phyloP scores from a whole-genome alignment of 306 rosid genomes.

The Gastrolobium villosum region DNA sequence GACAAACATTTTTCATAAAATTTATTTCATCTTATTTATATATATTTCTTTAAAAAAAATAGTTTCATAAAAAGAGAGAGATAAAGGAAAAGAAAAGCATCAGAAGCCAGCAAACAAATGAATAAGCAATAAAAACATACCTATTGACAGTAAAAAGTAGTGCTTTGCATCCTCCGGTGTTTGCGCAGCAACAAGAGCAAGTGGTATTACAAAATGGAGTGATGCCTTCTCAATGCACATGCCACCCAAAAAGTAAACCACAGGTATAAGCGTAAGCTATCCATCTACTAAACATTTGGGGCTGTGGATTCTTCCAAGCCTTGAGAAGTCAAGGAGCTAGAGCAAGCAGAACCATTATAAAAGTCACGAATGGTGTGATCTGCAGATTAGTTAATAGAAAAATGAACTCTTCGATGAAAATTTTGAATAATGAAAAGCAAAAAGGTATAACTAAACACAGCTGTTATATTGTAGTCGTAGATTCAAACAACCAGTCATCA shows the following conservation, averaged over 20 bases:
- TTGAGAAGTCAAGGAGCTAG: constrained; percentile 88
- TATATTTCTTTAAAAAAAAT: neutral
- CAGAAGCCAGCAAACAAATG: constrained; percentile 32
- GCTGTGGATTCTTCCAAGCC: constrained; percentile 87
- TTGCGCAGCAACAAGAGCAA: constrained; percentile 72
- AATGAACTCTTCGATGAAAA: constrained; percentile 33
- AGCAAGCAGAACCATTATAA: constrained; percentile 79
- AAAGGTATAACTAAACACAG: constrained; percentile 16
- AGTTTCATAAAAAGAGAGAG: too few species aligned
- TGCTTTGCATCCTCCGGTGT: constrained; percentile 80
- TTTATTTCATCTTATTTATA: constrained; percentile 21
- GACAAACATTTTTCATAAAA: neutral
- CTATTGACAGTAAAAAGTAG: constrained; percentile 81
- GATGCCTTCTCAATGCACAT: constrained; percentile 97
- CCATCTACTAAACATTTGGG: constrained; percentile 81
- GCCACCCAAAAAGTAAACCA: constrained; percentile 98
- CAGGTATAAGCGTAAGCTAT: constrained; percentile 90
- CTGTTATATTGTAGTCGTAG: neutral
- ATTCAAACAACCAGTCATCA: constrained; percentile 41
- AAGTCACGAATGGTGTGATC: constrained; percentile 80
- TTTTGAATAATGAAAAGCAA: constrained; percentile 19
- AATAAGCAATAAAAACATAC: constrained; percentile 55
- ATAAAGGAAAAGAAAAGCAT: neutral
- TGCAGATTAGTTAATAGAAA: constrained; percentile 55
- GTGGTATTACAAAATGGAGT: constrained; percentile 91